Conservation (phyloP, 345 rosid genomes). For the Salix brachista region DNA sequence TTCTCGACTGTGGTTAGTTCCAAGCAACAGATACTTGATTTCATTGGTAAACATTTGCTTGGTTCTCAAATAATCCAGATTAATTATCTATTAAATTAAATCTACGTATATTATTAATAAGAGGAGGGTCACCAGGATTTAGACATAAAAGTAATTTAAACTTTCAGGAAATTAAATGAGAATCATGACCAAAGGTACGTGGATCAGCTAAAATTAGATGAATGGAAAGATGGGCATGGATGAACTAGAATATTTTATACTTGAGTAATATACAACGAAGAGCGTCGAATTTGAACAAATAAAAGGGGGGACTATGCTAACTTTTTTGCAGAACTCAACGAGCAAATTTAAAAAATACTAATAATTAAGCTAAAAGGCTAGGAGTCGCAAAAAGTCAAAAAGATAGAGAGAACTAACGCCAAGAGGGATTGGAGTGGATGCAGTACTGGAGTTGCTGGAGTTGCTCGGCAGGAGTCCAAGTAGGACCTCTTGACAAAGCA, state of each 20-base stretch:
- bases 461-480: conserved; percentile 83
- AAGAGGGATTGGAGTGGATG: conserved; percentile 97
- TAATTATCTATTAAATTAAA: not conserved
- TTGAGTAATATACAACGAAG: not conserved
- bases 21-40: not conserved
- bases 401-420: conserved; percentile 60
- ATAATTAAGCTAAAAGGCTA: not conserved
- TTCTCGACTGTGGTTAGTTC: not conserved
- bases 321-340: conserved; percentile 17
- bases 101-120: not conserved
- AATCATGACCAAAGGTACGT: conserved; percentile 16
- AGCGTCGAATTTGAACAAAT: not conserved
- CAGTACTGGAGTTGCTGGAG: conserved; percentile 86
- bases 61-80: not conserved
- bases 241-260: not conserved
- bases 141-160: not conserved
- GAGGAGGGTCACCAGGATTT: not conserved
- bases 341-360: not conserved
- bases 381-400: not conserved
- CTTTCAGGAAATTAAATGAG: conserved; percentile 11
- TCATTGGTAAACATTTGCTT: not conserved
- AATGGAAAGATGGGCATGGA: conserved; percentile 8
- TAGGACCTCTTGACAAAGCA: conserved; percentile 50
- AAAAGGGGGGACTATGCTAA: not conserved
- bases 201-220: not conserved